phyloP scores from a whole-genome alignment of 768 basidiomycete species.

The Tremella fuciformis region DNA sequence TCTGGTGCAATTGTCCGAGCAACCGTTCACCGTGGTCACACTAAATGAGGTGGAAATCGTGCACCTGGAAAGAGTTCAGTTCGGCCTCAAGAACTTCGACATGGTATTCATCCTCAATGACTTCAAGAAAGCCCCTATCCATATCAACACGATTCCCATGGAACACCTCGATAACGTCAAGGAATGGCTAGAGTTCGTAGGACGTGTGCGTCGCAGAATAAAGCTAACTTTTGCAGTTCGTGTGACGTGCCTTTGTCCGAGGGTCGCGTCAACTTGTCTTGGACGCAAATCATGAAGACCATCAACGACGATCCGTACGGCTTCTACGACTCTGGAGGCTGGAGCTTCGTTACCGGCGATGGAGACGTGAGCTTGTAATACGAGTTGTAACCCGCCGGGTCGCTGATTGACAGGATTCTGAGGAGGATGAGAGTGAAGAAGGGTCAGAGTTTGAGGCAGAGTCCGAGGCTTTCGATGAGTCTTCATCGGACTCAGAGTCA shows the following conservation, averaged over 20 bases:
- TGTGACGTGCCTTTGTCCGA: constrained; percentile 95
- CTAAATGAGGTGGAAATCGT: constrained; percentile 93
- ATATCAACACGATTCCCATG: constrained; percentile 93
- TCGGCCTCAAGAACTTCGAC: constrained; percentile 94
- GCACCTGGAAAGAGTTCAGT: constrained; percentile 94
- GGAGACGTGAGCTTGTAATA: constrained; percentile 60
- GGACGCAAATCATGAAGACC: constrained; percentile 98
- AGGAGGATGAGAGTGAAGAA: constrained; percentile 33
- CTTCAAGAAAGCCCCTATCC: constrained; percentile 84
- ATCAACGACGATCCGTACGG: constrained; percentile 92
- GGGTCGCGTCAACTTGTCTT: constrained; percentile 94
- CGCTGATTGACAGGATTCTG: constrained; percentile 52
- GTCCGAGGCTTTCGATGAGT: constrained; percentile 52
- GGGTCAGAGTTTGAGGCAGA: constrained; percentile 53
- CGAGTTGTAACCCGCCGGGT: not conserved
- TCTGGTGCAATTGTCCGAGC: constrained; percentile 88
- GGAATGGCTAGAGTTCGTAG: constrained; percentile 91
- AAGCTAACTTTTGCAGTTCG: constrained; percentile 59
- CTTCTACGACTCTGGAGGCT: constrained; percentile 95
- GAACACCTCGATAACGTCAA: constrained; percentile 92
- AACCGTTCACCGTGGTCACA: constrained; percentile 93
- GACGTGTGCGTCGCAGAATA: not conserved
- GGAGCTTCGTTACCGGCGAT: constrained; percentile 75
- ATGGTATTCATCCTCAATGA: constrained; percentile 96
- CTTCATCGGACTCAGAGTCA: constrained; percentile 55